Base-by-base conservation (phyloP, 2,329 filamentous ascomycete species). In the Lasiodiplodia hormozganensis region DNA sequence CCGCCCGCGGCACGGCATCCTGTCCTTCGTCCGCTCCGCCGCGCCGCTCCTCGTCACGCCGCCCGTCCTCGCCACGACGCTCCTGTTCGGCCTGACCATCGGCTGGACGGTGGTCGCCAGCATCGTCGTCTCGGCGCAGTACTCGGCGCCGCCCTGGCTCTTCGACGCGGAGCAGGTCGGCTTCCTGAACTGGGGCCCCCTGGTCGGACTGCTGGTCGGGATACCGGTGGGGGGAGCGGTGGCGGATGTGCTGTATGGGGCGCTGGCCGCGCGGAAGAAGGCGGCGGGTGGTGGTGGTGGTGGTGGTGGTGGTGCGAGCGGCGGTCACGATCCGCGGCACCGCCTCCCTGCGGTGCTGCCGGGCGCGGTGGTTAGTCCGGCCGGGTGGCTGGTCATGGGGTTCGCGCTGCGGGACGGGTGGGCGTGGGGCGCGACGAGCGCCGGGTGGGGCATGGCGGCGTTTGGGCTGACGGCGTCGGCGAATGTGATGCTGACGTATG, bases 401-500 rank as follows among this genome's bases (percentile, higher is more conserved):
- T 36, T 36, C 31, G 53, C 28, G 53, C 28, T 57, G 53, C 3
- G 31, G 1, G 28, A 14, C 4, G 53, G 53, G 11, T 21, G 25
- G 53, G 16, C 28, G 53, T 57, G 53, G 53, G 53, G 53, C 31
- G 16, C 11, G 31, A n/a, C 28, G 31, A 12, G 16, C 16, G 31
- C 31, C 5, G 28, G 28, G 16, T 57, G 53, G 53, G 53, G 53
- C 28, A 38, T 38, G 53, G n/a, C 31, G 53, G 31, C 53, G 53
- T 57, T 57, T 6, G 53, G 53, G 31, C 31, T 57, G 53, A 57
- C 53, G 53, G 53, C 31, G 18, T 21, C 16, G 16, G 53, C 53
- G 6, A 57, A 57, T 18, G 53, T 57, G 53, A 7, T 57, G 31
- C 8, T 57, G 53, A 57, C 53, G 53, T 38, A 57, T 6, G 11